phyloP scores from a whole-genome alignment of 495 filamentous ascomycete species.

The Podospora tetraspora region DNA sequence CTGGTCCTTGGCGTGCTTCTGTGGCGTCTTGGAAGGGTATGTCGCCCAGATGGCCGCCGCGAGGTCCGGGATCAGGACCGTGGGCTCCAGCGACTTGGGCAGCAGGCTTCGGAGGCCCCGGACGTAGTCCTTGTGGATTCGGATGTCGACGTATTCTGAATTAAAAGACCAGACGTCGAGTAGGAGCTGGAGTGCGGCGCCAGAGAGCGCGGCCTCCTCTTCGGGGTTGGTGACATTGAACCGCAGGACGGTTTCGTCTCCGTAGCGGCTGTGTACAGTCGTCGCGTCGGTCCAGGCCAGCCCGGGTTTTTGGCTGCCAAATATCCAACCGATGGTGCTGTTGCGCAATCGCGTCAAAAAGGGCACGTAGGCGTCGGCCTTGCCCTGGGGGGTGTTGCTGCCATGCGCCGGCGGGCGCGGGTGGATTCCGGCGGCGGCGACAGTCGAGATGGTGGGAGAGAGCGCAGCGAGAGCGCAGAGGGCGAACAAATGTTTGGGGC shows the following conservation, averaged over 20 bases:
- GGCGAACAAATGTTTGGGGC: constrained; percentile 6
- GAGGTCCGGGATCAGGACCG: constrained; percentile 80
- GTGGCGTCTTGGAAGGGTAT: constrained; percentile 52
- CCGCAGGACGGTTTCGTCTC: constrained; percentile 76
- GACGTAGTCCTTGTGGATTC: constrained; percentile 71
- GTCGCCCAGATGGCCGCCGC: constrained; percentile 70
- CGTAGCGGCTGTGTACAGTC: constrained; percentile 61
- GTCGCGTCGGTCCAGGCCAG: constrained; percentile 35
- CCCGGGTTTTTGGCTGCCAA: constrained; percentile 43
- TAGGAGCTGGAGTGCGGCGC: constrained; percentile 69
- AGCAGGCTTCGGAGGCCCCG: constrained; percentile 77
- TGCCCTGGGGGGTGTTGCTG: constrained; percentile 1
- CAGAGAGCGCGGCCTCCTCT: constrained; percentile 67
- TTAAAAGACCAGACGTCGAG: constrained; percentile 89
- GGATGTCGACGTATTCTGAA: constrained; percentile 78
- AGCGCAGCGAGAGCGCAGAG: constrained; percentile 21
- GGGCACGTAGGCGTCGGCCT: constrained; percentile 20
- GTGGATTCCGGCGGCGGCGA: constrained; percentile 19
- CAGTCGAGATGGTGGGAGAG: constrained; percentile 22
- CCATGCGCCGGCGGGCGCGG: constrained; percentile 14
- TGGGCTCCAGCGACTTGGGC: constrained; percentile 65
- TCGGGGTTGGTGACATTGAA: constrained; percentile 69
- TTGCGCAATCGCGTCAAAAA: constrained; percentile 57
- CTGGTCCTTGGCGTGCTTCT: constrained; percentile 24
- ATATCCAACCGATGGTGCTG: constrained; percentile 57